Evolutionary conservation across 306 rosid genomes (phyloP).

Genomic region (Chamaecrista fasciculata): DNA sequence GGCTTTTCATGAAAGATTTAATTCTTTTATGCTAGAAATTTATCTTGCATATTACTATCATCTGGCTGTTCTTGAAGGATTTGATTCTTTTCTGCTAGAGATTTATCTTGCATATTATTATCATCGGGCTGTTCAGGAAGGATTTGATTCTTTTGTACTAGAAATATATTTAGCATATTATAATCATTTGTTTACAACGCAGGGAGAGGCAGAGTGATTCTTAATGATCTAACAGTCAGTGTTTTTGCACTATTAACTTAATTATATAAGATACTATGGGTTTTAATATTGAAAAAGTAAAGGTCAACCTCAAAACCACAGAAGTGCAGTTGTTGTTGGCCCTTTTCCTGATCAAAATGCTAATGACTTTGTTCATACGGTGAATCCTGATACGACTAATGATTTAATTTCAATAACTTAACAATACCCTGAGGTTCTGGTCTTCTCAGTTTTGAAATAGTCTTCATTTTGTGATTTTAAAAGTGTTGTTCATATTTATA

Average conservation of each 20-base stretch:
- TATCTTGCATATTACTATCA: no score
- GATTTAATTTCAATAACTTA: neutral
- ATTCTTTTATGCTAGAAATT: no score
- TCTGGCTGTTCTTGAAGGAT: no score
- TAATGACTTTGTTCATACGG: neutral
- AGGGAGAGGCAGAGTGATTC: neutral
- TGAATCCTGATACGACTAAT: neutral
- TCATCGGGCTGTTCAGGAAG: no score
- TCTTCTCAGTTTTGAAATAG: neutral
- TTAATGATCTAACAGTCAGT: neutral
- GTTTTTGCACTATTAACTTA: neutral
- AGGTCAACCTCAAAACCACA: neutral
- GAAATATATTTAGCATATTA: neutral
- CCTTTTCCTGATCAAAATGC: neutral
- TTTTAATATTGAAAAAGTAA: neutral
- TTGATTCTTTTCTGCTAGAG: no score
- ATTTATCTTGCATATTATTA: no score
- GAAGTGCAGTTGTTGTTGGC: neutral
- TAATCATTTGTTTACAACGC: neutral
- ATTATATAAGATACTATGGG: neutral
- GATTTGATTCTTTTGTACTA: neutral
- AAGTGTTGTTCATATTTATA: neutral
- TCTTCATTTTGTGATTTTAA: neutral
- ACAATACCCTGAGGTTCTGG: neutral
- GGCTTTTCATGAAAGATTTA: no score